Conservation (phyloP, 768 basidiomycete species). For the Candolleomyces eurysporus region DNA sequence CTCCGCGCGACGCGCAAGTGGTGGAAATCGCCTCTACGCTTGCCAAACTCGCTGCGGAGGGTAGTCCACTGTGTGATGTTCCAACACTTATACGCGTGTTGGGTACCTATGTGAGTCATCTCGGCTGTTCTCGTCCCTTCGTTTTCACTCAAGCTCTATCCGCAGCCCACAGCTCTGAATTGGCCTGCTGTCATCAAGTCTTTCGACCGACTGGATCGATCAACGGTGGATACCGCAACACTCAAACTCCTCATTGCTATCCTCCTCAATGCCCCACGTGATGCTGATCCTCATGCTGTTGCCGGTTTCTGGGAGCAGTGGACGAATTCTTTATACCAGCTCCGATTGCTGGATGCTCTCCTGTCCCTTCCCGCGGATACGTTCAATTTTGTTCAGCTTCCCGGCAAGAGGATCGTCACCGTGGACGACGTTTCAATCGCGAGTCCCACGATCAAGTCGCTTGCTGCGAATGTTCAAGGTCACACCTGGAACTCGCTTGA, state of each 20-base stretch:
- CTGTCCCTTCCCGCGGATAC: slow-evolving; percentile 87
- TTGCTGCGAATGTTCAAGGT: slow-evolving; percentile 87
- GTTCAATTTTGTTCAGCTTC: slow-evolving; percentile 88
- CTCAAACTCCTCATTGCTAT: slow-evolving; percentile 88
- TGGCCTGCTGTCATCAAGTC: slow-evolving; percentile 83
- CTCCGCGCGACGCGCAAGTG: slow-evolving; percentile 69
- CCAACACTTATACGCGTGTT: slow-evolving; percentile 71
- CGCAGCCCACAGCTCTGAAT: slow-evolving; percentile 62
- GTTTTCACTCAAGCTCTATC: slow-evolving; percentile 7
- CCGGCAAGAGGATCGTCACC: slow-evolving; percentile 79
- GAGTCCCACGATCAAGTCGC: slow-evolving; percentile 87
- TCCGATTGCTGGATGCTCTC: slow-evolving; percentile 84
- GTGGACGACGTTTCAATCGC: slow-evolving; percentile 84
- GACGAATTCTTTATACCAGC: slow-evolving; percentile 82
- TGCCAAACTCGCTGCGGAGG: slow-evolving; percentile 70
- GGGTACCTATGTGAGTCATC: slow-evolving; percentile 63
- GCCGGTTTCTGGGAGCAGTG: slow-evolving; percentile 84
- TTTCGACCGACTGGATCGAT: slow-evolving; percentile 83
- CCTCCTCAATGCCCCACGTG: slow-evolving; percentile 77
- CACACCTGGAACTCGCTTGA: slow-evolving; percentile 95
- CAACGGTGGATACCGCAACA: slow-evolving; percentile 85
- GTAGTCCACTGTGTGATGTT: slow-evolving; percentile 70
- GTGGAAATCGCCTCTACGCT: slow-evolving; percentile 70
- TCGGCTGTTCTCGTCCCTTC: not conserved
- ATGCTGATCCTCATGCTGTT: slow-evolving; percentile 74